phyloP scores from a whole-genome alignment of 176 grass and related monocot genomes.

The Bonia amplexicaulis region DNA sequence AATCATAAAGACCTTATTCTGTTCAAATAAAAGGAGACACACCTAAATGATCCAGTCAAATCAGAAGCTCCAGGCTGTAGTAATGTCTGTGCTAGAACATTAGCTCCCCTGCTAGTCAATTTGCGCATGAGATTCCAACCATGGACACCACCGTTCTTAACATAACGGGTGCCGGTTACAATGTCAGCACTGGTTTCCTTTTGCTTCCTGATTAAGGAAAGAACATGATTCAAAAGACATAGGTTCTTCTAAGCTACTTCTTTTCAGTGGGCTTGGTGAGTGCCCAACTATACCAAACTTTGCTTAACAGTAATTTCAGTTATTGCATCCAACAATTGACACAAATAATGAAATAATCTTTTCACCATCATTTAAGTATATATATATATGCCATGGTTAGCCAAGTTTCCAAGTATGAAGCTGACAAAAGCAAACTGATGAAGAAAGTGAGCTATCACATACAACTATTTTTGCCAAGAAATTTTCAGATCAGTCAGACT shows the following conservation, averaged over 20 bases:
- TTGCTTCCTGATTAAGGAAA: constrained; percentile 58
- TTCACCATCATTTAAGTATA: neutral
- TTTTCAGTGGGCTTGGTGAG: neutral
- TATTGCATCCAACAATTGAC: neutral
- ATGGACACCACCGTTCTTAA: constrained; percentile 84
- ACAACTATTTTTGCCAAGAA: neutral
- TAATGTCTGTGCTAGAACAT: constrained; percentile 98
- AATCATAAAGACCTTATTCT: neutral
- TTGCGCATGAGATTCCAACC: constrained; percentile 98
- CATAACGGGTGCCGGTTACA: constrained; percentile 91
- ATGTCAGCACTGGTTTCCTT: constrained; percentile 77
- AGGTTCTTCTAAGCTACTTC: neutral
- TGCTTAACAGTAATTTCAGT: neutral
- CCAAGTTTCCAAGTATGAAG: neutral
- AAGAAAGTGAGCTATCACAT: neutral
- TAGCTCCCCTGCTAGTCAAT: constrained; percentile 91
- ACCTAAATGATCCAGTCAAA: constrained; percentile 96
- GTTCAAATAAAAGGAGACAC: neutral
- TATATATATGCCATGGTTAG: neutral
- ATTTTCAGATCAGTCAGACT: neutral
- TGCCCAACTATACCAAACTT: neutral
- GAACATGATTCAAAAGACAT: neutral
- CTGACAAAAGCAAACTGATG: neutral
- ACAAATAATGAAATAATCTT: neutral
- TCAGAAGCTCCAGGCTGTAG: constrained; percentile 85